Evolutionary conservation across 345 rosid genomes (phyloP), one percentile per base, ranked within the genome.

Genomic region (Moringa oleifera): DNA sequence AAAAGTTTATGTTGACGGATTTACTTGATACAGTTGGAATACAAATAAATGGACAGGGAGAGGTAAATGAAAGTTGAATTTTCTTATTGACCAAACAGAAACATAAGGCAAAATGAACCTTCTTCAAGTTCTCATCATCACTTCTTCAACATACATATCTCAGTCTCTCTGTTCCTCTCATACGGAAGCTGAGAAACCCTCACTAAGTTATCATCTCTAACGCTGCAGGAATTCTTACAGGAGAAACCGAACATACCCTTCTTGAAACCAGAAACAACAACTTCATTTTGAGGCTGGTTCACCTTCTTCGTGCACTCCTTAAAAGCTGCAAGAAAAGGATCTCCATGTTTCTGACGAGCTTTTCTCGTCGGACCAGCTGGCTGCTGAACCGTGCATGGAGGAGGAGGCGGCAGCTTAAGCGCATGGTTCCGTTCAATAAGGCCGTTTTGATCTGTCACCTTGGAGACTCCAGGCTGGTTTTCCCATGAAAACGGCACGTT

Each of bases 251-350:
- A 50, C 25, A 77, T 1, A 9, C 46, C 55, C 55, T 66, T 62
- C 50, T 59, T 71, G 59, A 68, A 36, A 62, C 63, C 61, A 8
- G 21, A 37, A 20, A 33, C 37, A 33, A 11, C 5, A 33, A 5
- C 37, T 11, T 49, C 51, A 0, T 33, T 59, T 33, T 53, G 65
- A 2, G 58, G 55, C 65, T 41, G 59, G 23, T 9, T 59, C 12
- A 59, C 51, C 51, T 62, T 54, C 63, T 70, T 72, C 41, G 80
- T 79, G 68, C 84, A 79, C 79, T 77, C 79, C 58, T 65, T 71
- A 23, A 68, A 82, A 45, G 87, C 87, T 5, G 78, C 81, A 18
- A 75, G 58, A 58, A 82, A 82, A 0, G 87, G 87, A 55, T 82
- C 87, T 19, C 71, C 78, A 8, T 19, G 45, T 59, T 63, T 66